phyloP scores from a whole-genome alignment of 257 asterid genomes.

The Jaltomata sinuosa region DNA sequence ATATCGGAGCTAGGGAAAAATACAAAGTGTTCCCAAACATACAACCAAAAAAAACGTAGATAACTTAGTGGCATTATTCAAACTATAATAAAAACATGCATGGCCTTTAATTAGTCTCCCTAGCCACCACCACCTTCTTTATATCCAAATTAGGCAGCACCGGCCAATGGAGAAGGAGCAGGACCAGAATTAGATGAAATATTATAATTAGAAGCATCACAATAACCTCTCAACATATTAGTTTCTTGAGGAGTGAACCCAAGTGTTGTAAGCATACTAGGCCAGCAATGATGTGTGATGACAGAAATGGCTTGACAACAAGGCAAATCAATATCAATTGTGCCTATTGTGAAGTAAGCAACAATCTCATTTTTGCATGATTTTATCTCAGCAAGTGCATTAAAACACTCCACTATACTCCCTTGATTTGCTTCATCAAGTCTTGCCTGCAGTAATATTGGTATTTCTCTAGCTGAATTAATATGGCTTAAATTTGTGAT shows the following conservation, averaged over 20 bases:
- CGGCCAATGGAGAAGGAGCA: constrained; percentile 9
- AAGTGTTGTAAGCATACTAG: no score
- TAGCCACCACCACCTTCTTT: no score
- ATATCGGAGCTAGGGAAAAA: no score
- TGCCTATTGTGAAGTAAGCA: constrained; percentile 5
- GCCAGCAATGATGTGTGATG: constrained; percentile 19
- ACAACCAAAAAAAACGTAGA: no score
- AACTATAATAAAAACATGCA: no score
- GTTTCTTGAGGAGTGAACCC: no score
- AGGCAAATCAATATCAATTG: constrained; percentile 2
- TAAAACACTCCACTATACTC: constrained; percentile 5
- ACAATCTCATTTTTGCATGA: constrained; percentile 15
- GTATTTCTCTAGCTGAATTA: neutral
- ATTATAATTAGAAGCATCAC: neutral
- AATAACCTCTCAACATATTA: no score
- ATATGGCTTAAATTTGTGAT: neutral
- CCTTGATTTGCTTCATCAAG: neutral
- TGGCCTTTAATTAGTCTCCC: no score
- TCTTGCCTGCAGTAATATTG: neutral
- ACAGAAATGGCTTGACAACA: constrained; percentile 14
- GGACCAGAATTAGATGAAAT: constrained; percentile 2
- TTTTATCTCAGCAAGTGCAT: constrained; percentile 13
- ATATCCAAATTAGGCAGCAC: neutral
- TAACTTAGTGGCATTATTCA: no score
- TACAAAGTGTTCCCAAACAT: no score